A percentile compares a stretch with the other conserved stretches of the same genome.
Conservation (phyloP, 108 stramenopile genomes). For the Epipyxis sp. region DNA sequence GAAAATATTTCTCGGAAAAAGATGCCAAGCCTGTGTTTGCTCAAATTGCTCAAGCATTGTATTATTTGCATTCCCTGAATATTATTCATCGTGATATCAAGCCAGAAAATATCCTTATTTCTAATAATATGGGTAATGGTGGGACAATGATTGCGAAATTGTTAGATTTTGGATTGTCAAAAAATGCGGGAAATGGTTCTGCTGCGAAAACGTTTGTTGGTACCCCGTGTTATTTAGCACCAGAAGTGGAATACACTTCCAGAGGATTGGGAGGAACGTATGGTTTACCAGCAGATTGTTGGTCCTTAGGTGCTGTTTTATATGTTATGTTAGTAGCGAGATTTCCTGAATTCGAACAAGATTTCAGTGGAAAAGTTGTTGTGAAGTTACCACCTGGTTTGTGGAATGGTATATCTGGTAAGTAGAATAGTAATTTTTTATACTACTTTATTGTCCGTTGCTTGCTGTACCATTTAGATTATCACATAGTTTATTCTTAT, state of each 20-base stretch:
- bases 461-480: too few relatives aligned
- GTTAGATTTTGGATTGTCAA: slow-evolving; percentile 69
- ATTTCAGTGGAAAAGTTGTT: slow-evolving; percentile 8
- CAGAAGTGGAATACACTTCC: slow-evolving; percentile 46
- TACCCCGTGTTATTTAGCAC: slow-evolving; percentile 55
- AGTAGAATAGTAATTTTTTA: too few relatives aligned
- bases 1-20: slow-evolving; percentile 51
- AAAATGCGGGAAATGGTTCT: slow-evolving; percentile 42
- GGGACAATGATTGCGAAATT: slow-evolving; percentile 50
- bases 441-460: too few relatives aligned
- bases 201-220: slow-evolving; percentile 54
- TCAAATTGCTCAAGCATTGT: slow-evolving; percentile 63
- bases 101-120: slow-evolving; percentile 70
- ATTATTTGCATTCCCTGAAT: slow-evolving; percentile 67
- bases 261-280: slow-evolving; percentile 46
- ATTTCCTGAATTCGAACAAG: slow-evolving; percentile 46
- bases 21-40: slow-evolving; percentile 58
- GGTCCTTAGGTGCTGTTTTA: slow-evolving; percentile 51
- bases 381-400: slow-evolving; percentile 21
- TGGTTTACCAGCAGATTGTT: slow-evolving; percentile 49
- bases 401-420: background rate
- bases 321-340: slow-evolving; percentile 52
- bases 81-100: slow-evolving; percentile 81
- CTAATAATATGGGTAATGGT: slow-evolving; percentile 21
- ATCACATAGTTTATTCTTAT: too few relatives aligned